Percentiles rank a stretch among this genome's conserved stretches.
Evolutionary conservation across 805 yeast species (phyloP).

Genomic region (Lipomyces anomalus): DNA sequence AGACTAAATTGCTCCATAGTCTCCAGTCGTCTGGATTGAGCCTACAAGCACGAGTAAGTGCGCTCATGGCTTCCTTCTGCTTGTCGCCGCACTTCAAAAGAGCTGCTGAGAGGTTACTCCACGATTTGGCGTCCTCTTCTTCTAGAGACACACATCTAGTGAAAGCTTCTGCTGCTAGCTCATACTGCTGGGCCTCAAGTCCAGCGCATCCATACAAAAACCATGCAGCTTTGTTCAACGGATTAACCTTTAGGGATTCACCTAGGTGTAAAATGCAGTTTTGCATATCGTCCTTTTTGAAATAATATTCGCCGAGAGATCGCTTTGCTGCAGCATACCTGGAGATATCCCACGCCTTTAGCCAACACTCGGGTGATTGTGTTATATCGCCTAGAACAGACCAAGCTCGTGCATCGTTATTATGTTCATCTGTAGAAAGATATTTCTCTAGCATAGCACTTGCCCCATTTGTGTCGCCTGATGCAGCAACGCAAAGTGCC

Average conservation of each 20-base stretch:
- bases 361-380: conserved; percentile 72
- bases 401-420: conserved; percentile 76
- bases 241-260: conserved; percentile 68
- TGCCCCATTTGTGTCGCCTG: conserved; percentile 64
- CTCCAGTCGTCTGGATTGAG: conserved; percentile 68
- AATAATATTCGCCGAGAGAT: conserved; percentile 68
- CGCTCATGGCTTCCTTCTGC: conserved; percentile 65
- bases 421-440: conserved; percentile 41
- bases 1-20: conserved; percentile 80
- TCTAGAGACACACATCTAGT: conserved; percentile 84
- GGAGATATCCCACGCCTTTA: conserved; percentile 80
- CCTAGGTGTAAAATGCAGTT: conserved; percentile 61
- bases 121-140: conserved; percentile 71
- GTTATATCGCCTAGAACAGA: conserved; percentile 81
- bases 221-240: conserved; percentile 78
- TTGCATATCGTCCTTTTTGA: conserved; percentile 45
- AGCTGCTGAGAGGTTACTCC: conserved; percentile 89
- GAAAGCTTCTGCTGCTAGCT: conserved; percentile 83
- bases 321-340: conserved; percentile 79
- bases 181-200: conserved; percentile 62
- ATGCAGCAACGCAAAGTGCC: conserved; percentile 85
- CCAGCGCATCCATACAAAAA: conserved; percentile 89
- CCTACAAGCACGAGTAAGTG: conserved; percentile 72
- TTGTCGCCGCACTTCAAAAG: conserved; percentile 41
- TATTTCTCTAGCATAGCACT: conserved; percentile 51